Conservation (phyloP, 305 asterid genomes). For the Caryopteris hybrid region DNA sequence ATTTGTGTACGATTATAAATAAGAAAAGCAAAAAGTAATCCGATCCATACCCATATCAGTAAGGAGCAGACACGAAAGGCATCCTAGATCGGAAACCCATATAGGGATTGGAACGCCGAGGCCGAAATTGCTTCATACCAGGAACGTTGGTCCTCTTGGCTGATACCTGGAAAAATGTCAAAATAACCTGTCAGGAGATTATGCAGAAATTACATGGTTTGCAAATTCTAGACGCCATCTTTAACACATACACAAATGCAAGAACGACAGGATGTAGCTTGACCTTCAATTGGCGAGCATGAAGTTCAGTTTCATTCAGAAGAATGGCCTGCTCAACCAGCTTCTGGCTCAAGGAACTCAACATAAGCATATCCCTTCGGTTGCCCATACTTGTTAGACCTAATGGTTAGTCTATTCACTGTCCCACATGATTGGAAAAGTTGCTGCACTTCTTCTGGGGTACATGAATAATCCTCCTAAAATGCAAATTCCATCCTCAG, state of each 20-base stretch:
- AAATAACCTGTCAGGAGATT: neutral
- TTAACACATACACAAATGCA: no score
- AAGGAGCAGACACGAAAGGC: conserved; percentile 52
- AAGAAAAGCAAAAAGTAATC: neutral
- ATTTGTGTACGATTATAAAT: conserved; percentile 8
- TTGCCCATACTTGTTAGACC: conserved; percentile 71
- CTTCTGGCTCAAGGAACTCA: conserved; percentile 72
- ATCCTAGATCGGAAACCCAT: conserved; percentile 49
- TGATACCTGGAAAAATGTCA: conserved; percentile 35
- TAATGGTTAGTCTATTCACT: conserved; percentile 76
- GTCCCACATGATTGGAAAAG: conserved; percentile 88
- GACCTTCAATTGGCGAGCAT: conserved; percentile 83
- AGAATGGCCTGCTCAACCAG: conserved; percentile 72
- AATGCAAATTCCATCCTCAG: conserved; percentile 32
- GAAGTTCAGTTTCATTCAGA: conserved; percentile 78
- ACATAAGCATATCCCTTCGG: conserved; percentile 88
- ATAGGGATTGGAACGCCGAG: conserved; percentile 46
- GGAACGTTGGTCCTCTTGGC: conserved; percentile 68
- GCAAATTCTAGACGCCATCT: no score
- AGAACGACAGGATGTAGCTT: neutral
- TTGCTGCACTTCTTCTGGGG: conserved; percentile 85
- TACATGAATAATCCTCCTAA: conserved; percentile 82
- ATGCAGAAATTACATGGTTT: no score
- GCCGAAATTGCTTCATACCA: conserved; percentile 57
- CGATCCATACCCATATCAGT: conserved; percentile 75